Evolutionary conservation across 208 protist genomes (phyloP), one percentile per base, ranked within the genome.

Genomic region (Leishmania gerbilli): DNA sequence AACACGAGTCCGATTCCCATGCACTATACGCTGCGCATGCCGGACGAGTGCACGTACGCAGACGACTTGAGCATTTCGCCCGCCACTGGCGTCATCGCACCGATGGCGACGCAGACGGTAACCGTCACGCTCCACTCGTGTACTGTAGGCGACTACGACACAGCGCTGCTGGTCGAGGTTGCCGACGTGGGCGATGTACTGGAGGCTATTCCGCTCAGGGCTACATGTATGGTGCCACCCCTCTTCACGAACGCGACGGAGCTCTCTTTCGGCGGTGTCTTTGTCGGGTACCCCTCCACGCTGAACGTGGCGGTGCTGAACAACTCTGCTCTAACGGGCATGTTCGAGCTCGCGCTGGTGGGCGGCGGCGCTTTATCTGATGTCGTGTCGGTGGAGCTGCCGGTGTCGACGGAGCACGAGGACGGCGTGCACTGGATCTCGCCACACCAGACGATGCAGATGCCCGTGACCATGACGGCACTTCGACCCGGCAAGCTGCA

Each of bases 1-100:
- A 99, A 99, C 89, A 99, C 98, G 31, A 98, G 97, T 62, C 95
- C 98, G 17, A 95, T 99, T 45, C 96, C 97, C 24, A 98, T 99
- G 90, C 80, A 90, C 47, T 99, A 95, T 89, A 62, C 65, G 42
- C 86, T 99, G 47, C 92, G 88, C 69, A 82, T 98, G 34, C 89
- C 95, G 2, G 85, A 95, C 56, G 88, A 89, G 34, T 91, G 87
- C 71, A 60, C 82, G 1, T 80, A 87, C 45, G 81, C 91, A 67
- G 65, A 79, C 2, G 87, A 98, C 67, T 98, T 99, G 75, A 87
- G 85, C 15, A 86, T 98, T 60, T 83, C 86, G 1, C 97, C 97
- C 0, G 69, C 87, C n/a, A 80, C 76, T 2, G 96, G 96, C 37
- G 79, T 83, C 34, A 91, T 99, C 67, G 78, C 82, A 53, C 94